A percentile compares a stretch with the other conserved stretches of the same genome.
Conservation (phyloP, 2,329 filamentous ascomycete genomes). For the Ploettnerulaceae sp. region DNA sequence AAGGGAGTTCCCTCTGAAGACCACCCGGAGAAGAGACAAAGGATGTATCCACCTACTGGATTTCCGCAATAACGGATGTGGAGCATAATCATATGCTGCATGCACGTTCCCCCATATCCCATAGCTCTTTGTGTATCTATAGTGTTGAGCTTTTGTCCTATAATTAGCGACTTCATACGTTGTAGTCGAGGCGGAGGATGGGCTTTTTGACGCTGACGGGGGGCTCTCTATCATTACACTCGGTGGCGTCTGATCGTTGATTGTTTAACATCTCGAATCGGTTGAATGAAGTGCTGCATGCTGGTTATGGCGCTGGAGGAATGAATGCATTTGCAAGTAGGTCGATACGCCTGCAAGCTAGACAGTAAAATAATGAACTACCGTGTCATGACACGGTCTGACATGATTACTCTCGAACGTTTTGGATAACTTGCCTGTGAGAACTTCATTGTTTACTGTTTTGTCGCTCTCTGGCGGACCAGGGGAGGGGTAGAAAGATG, state of each 20-base stretch:
- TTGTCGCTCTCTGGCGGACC: too few species aligned
- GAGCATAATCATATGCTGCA: not conserved
- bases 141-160: slow-evolving; percentile 3
- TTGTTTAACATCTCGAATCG: slow-evolving; percentile 1
- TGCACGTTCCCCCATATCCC: not conserved
- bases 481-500: too few species aligned
- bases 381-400: not conserved
- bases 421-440: too few species aligned
- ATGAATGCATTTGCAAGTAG: not conserved
- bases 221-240: slow-evolving; percentile 5
- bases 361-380: not conserved
- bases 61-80: slow-evolving; percentile 23
- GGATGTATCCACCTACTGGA: slow-evolving; percentile 29
- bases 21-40: slow-evolving; percentile 32
- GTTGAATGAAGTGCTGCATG: slow-evolving; percentile 7
- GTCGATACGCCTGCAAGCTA: slow-evolving; percentile 6
- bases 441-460: too few species aligned
- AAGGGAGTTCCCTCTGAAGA: slow-evolving; percentile 24
- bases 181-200: not conserved
- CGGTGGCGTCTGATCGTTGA: slow-evolving; percentile 18
- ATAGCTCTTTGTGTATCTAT: slow-evolving; percentile 17
- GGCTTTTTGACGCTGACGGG: slow-evolving; percentile 16
- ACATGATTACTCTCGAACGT: not conserved
- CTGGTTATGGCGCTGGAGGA: slow-evolving; percentile 17
- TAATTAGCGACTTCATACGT: not conserved